Evolutionary conservation across 108 stramenopile species (phyloP).

Genomic region (Nannochloropsis gaditana): DNA sequence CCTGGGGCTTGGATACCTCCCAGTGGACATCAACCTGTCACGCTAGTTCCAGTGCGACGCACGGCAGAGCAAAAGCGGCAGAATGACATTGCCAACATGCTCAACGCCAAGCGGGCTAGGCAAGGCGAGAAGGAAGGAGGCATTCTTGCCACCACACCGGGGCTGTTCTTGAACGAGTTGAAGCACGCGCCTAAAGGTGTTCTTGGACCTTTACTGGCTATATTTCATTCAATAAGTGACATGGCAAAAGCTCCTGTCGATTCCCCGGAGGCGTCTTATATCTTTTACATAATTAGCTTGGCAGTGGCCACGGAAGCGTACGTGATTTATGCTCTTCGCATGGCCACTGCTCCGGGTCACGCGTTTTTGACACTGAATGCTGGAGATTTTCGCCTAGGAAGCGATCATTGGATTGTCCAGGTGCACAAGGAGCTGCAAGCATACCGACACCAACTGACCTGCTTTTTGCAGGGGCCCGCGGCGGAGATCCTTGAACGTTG

Average conservation of each 20-base stretch:
- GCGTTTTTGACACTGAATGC: not conserved
- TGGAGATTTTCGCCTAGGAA: not conserved
- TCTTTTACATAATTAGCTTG: slow-evolving; percentile 24
- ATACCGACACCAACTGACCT: not conserved
- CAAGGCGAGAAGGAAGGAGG: not conserved
- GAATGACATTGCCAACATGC: not conserved
- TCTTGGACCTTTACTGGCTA: slow-evolving; percentile 25
- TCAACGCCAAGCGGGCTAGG: not conserved
- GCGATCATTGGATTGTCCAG: not conserved
- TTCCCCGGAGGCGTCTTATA: slow-evolving; percentile 27
- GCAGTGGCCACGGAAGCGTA: slow-evolving; percentile 26
- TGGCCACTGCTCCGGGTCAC: not conserved
- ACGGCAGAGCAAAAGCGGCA: slow-evolving; percentile 2
- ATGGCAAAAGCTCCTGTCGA: slow-evolving; percentile 30
- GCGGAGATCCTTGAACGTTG: slow-evolving; percentile 23
- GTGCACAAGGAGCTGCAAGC: not conserved
- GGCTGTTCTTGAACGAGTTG: not conserved
- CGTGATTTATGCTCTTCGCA: not conserved
- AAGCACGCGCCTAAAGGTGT: not conserved
- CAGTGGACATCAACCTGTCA: slow-evolving; percentile 35
- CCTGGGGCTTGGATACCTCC: slow-evolving; percentile 83
- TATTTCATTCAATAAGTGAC: slow-evolving; percentile 31
- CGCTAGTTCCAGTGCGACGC: not conserved
- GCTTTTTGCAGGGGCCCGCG: slow-evolving; percentile 22
- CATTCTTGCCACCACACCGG: not conserved